These are phyloP conservation scores for Novymonas esmeraldas DNA, from an alignment of 208 protist species.

Conservation along the genomic window DNA sequence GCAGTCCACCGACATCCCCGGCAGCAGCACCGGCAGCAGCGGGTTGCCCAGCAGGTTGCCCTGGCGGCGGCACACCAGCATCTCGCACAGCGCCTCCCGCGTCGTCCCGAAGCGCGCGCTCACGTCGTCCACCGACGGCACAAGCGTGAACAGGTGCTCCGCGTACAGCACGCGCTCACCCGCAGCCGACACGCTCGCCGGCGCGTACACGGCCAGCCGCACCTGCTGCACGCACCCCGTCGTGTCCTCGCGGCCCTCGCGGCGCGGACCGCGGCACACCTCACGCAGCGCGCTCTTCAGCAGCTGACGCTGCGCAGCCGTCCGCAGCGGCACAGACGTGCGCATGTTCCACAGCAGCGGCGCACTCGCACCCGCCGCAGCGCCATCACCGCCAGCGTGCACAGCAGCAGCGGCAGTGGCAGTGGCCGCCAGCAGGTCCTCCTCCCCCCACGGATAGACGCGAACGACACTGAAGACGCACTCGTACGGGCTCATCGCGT, in stretches of 20 bases:
- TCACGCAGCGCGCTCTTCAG: not conserved
- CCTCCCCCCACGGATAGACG: slow-evolving; percentile 19
- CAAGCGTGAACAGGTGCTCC: slow-evolving; percentile 17
- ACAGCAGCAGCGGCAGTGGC: not conserved
- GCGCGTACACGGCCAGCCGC: slow-evolving; percentile 19
- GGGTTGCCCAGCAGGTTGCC: slow-evolving; percentile 23
- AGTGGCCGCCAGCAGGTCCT: slow-evolving; percentile 8
- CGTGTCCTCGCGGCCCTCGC: slow-evolving; percentile 1
- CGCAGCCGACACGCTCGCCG: not conserved
- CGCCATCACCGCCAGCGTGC: too few species aligned
- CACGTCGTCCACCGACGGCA: slow-evolving; percentile 9
- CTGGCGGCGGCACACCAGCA: slow-evolving; percentile 13
- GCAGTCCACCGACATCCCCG: slow-evolving; percentile 7
- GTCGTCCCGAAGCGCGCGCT: slow-evolving; percentile 6
- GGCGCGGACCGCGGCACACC: not conserved
- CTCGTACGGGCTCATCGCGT: slow-evolving; percentile 10
- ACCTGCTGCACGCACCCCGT: slow-evolving; percentile 20
- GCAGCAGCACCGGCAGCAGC: slow-evolving; percentile 14
- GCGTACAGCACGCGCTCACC: slow-evolving; percentile 6
- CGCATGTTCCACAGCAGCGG: slow-evolving; percentile 10
- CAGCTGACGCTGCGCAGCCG: slow-evolving; percentile 9
- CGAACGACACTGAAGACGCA: slow-evolving; percentile 14
- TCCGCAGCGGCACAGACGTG: slow-evolving; percentile 12
- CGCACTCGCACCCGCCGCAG: not conserved
- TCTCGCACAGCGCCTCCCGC: slow-evolving; percentile 20